Evolutionary conservation across 768 basidiomycete genomes (phyloP).

Genomic region (Rhizopogon vulgaris): DNA sequence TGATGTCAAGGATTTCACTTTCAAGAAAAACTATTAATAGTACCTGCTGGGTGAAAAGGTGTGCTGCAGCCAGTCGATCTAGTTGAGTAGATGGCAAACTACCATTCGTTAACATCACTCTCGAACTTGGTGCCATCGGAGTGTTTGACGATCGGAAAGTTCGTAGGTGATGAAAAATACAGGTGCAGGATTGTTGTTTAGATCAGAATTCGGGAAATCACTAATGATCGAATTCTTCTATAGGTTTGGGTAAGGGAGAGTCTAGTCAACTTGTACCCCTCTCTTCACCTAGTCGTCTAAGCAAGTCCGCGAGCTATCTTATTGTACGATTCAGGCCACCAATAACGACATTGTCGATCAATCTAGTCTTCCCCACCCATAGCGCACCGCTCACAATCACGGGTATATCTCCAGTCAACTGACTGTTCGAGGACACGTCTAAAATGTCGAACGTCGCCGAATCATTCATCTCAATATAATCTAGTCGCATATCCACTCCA

Average conservation of each 20-base stretch:
- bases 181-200: neutral
- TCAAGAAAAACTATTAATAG: constrained; percentile 10
- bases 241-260: too few species aligned
- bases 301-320: neutral
- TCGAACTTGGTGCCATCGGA: constrained; percentile 10
- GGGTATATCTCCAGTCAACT: constrained; percentile 23
- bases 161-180: neutral
- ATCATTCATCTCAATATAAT: constrained; percentile 90
- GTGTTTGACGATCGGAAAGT: neutral
- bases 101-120: constrained; percentile 15
- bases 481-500: constrained; percentile 54
- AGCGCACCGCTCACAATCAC: constrained; percentile 83
- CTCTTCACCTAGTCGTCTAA: too few species aligned
- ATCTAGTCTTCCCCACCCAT: constrained; percentile 77
- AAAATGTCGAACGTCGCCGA: constrained; percentile 67
- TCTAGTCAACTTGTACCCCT: too few species aligned
- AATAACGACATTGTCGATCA: constrained; percentile 90
- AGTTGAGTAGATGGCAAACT: constrained; percentile 23
- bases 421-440: constrained; percentile 23
- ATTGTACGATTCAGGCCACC: constrained; percentile 34
- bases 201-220: too few species aligned
- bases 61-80: constrained; percentile 30
- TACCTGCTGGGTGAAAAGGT: constrained; percentile 52
- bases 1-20: neutral
- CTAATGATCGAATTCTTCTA: too few species aligned